A percentile compares a stretch with the other conserved stretches of the same genome.
Conservation (phyloP, 345 rosid genomes). For the Jatropha curcas region DNA sequence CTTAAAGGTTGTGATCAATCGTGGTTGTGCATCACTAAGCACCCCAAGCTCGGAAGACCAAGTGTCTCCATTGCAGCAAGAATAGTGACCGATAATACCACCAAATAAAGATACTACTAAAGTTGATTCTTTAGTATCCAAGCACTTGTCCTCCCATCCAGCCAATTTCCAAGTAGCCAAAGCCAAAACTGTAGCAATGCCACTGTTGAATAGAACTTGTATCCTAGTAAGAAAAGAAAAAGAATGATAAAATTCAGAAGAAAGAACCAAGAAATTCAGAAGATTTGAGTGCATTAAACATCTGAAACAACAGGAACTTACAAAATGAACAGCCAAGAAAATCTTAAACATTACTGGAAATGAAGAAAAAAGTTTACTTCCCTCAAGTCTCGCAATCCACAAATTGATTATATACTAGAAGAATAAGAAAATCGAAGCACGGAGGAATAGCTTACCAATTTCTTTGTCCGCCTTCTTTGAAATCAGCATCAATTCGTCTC, state of each 20-base stretch:
- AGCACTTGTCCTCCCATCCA: slow-evolving; percentile 73
- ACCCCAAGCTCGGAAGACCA: slow-evolving; percentile 99
- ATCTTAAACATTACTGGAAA: too few species aligned
- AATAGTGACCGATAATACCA: slow-evolving; percentile 89
- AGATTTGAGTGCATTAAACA: too few species aligned
- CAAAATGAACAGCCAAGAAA: too few species aligned
- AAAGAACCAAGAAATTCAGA: too few species aligned
- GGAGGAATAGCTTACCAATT: slow-evolving; percentile 69
- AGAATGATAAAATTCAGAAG: slow-evolving; percentile 20
- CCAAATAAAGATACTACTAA: slow-evolving; percentile 65
- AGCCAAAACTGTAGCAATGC: slow-evolving; percentile 61
- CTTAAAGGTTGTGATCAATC: slow-evolving; percentile 88
- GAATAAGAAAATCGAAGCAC: not conserved
- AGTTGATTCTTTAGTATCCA: slow-evolving; percentile 61
- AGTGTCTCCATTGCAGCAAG: slow-evolving; percentile 90
- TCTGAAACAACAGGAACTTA: too few species aligned
- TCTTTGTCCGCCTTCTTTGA: slow-evolving; percentile 94
- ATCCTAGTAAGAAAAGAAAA: slow-evolving; percentile 55
- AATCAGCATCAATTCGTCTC: slow-evolving; percentile 70
- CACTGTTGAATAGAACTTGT: slow-evolving; percentile 84
- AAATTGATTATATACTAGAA: too few species aligned
- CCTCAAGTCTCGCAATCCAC: too few species aligned
- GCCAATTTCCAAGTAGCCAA: slow-evolving; percentile 47
- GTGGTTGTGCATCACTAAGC: slow-evolving; percentile 87
- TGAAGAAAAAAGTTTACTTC: too few species aligned